Evolutionary conservation across 805 yeast genomes (phyloP), one percentile per base, ranked within the genome.

Genomic region (Dipodascopsis uninucleata): DNA sequence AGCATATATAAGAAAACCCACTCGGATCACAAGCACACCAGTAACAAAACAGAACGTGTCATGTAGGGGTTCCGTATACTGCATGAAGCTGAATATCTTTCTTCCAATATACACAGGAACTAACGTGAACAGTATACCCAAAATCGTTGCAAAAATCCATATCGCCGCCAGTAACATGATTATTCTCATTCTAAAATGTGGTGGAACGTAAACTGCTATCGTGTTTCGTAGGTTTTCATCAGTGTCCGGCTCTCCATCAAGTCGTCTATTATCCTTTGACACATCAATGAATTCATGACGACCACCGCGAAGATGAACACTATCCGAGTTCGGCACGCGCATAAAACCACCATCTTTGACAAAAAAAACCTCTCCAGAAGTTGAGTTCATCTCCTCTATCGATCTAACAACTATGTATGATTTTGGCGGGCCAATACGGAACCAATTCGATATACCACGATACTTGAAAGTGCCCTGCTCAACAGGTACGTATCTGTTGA

Each of bases 241-340:
- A 14, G 67, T 68, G 12, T 69, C 71, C n/a, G 45, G 53, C 22
- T 52, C 53, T 16, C 61, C 63, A 22, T 67, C 67, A 37, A 83
- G 62, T 10, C 83, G 71, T 39, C 75, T 70, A 61, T 89, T 95
- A 54, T 80, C 82, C 55, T 78, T 81, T 0, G 95, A 85, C 2
- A 90, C 97, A 0, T 87, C 78, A 1, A 85, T 82, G 66, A 93
- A 93, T 45, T 88, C 65, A 36, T 76, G 74, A 20, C 55, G 43
- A 55, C 76, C 76, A 52, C 72, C 79, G 37, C 74, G 75, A 45
- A 87, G 69, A 0, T 90, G 77, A 17, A 82, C 79, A 12, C 80
- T 81, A 60, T 89, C 97, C 53, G 76, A 76, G 47, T 78, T 82
- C 0, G 98, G 98, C 1, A 88, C 98, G 45, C 97, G 77, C 26